phyloP scores from a whole-genome alignment of 176 grass and related monocot genomes.

The Aegilops longissima region DNA sequence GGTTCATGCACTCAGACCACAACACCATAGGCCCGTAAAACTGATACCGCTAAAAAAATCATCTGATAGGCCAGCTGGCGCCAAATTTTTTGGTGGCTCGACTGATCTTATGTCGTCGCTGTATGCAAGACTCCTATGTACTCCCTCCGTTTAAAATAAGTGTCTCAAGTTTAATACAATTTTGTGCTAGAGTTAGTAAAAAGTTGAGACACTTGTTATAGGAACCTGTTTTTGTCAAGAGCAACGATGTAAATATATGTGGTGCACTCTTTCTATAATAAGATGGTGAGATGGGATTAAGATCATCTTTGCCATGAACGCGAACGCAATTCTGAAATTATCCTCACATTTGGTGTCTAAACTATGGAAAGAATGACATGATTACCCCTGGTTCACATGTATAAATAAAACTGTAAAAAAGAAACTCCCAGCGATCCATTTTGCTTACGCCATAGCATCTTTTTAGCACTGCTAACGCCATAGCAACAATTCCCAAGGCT shows the following conservation, averaged over 20 bases:
- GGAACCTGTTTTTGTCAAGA: slow-evolving; percentile 45
- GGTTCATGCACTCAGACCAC: not conserved
- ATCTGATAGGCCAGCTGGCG: slow-evolving; percentile 44
- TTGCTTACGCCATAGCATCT: too few species aligned
- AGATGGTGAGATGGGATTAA: not conserved
- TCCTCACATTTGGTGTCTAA: not conserved
- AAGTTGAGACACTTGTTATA: too few species aligned
- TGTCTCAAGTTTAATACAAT: too few species aligned
- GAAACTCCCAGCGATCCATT: not conserved
- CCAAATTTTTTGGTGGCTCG: slow-evolving; percentile 40
- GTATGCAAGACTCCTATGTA: slow-evolving; percentile 69
- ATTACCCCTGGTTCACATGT: not conserved
- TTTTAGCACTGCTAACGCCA: too few species aligned
- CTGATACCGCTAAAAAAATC: slow-evolving; percentile 53
- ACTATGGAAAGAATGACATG: not conserved
- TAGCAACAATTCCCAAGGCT: too few species aligned
- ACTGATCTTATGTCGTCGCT: slow-evolving; percentile 81
- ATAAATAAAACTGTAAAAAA: too few species aligned
- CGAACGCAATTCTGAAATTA: not conserved
- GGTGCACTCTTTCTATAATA: not conserved
- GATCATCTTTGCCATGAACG: not conserved
- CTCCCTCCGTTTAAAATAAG: too few species aligned
- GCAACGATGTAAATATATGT: not conserved
- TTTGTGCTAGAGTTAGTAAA: too few species aligned
- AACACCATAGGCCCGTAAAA: not conserved